Evolutionary conservation across 2,329 filamentous ascomycete species (phyloP).

Genomic region (Cryphonectria nitschkei): DNA sequence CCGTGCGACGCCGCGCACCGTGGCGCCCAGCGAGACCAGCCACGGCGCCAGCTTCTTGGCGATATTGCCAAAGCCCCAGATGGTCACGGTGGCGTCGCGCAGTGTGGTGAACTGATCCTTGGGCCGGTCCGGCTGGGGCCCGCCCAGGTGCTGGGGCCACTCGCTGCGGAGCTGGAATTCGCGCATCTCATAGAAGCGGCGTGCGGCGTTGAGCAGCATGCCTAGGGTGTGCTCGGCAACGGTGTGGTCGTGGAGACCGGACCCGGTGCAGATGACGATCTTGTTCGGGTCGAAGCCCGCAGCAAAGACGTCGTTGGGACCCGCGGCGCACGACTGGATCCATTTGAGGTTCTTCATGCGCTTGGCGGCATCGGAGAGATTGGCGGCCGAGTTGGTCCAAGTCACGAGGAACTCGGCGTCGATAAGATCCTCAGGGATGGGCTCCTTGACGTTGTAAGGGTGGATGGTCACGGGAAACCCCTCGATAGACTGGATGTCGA

Average conservation of each 20-base stretch:
- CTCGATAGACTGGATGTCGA: slow-evolving; percentile 58
- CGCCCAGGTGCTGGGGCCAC: slow-evolving; percentile 66
- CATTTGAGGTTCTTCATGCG: slow-evolving; percentile 62
- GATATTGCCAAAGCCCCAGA: slow-evolving; percentile 72
- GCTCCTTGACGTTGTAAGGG: slow-evolving; percentile 60
- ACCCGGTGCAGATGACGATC: slow-evolving; percentile 61
- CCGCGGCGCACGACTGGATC: slow-evolving; percentile 70
- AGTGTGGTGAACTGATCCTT: slow-evolving; percentile 57
- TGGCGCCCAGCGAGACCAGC: slow-evolving; percentile 58
- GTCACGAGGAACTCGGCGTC: slow-evolving; percentile 66
- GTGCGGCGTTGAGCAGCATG: slow-evolving; percentile 57
- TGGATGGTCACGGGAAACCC: slow-evolving; percentile 63
- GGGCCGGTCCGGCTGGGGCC: slow-evolving; percentile 62
- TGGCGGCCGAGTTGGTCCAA: slow-evolving; percentile 62
- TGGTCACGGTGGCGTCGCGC: slow-evolving; percentile 58
- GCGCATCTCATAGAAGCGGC: slow-evolving; percentile 65
- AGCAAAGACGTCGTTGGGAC: slow-evolving; percentile 65
- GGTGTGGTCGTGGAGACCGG: slow-evolving; percentile 65
- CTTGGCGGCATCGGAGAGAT: slow-evolving; percentile 60
- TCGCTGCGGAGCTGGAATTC: slow-evolving; percentile 60
- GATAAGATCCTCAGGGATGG: slow-evolving; percentile 59
- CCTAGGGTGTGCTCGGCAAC: slow-evolving; percentile 68
- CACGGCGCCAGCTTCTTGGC: slow-evolving; percentile 62
- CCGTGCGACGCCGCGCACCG: slow-evolving; percentile 62
- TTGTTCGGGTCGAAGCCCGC: slow-evolving; percentile 60